A percentile compares a stretch with the other conserved stretches of the same genome.
phyloP scores from a whole-genome alignment of 1,139 yeast genomes.

The Sugiyamaella grinbergsii region DNA sequence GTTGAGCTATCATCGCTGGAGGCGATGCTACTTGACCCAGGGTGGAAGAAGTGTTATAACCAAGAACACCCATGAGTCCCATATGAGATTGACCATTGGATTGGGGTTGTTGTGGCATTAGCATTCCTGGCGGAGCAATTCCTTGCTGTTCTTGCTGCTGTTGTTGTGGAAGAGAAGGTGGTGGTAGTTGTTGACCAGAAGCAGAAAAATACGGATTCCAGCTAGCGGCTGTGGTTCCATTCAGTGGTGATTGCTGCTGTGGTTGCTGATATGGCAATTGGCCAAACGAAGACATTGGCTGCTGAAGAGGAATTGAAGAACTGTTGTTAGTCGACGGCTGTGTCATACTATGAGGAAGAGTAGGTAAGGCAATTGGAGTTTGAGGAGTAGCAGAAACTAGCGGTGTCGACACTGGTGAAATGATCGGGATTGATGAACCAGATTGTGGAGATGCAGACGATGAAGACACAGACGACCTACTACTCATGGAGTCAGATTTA shows the following conservation, averaged over 20 bases:
- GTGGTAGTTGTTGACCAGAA: neutral
- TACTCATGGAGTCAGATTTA: conserved; percentile 16
- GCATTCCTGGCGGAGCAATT: neutral
- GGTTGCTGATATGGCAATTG: conserved; percentile 1
- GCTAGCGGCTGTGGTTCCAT: neutral
- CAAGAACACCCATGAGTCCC: conserved; percentile 11
- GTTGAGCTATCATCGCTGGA: conserved; percentile 1
- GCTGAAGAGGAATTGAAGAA: neutral
- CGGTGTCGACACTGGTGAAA: neutral
- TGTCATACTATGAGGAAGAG: conserved; percentile 22
- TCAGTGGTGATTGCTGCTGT: conserved; percentile 15
- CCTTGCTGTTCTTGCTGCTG: neutral
- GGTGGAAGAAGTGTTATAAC: neutral
- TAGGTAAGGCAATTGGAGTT: conserved; percentile 18
- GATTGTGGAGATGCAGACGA: conserved; percentile 19
- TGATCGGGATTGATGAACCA: conserved; percentile 8
- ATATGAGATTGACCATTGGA: conserved; percentile 7
- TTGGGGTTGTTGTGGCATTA: neutral
- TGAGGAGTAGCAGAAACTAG: neutral
- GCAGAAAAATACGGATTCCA: conserved; percentile 8
- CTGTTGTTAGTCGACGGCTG: neutral
- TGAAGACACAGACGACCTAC: conserved; percentile 10
- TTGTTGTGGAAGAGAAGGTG: neutral
- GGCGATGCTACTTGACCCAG: conserved; percentile 5
- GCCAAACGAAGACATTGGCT: neutral